Percentiles rank a stretch among this genome's conserved stretches.
These are phyloP conservation scores for Heterobasidion irregulare DNA, from an alignment of 1,284 basidiomycete genomes.

Conservation along the genomic window DNA sequence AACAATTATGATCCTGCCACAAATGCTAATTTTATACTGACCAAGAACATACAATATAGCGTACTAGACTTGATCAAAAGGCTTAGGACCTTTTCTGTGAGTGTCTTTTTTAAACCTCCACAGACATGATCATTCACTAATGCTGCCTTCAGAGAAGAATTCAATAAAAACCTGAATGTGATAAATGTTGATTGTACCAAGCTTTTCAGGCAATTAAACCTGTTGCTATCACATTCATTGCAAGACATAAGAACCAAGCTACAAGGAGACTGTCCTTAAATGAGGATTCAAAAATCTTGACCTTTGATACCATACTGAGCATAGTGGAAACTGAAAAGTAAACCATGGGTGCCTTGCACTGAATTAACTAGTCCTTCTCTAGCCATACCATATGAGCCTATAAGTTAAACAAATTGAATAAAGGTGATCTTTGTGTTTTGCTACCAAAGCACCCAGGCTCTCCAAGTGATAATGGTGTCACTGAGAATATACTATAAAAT, in stretches of 20 bases:
- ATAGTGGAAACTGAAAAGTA: neutral
- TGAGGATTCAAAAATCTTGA: neutral
- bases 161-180: neutral
- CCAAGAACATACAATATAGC: no score
- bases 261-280: neutral
- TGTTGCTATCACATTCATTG: constrained; percentile 1
- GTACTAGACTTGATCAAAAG: no score
- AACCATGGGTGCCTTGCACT: neutral
- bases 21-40: no score
- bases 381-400: neutral
- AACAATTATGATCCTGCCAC: no score
- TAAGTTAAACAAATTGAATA: neutral
- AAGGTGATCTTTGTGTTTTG: neutral
- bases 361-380: neutral
- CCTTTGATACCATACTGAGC: neutral
- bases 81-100: no score
- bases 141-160: no score
- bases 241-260: neutral
- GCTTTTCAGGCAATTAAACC: neutral
- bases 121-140: no score
- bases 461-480: neutral
- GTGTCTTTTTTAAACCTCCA: no score
- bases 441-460: constrained; percentile 1
- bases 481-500: neutral
- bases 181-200: neutral